Evolutionary conservation across 2,329 filamentous ascomycete species (phyloP), one percentile per base, ranked within the genome.

Genomic region (Neonectria ditissima): DNA sequence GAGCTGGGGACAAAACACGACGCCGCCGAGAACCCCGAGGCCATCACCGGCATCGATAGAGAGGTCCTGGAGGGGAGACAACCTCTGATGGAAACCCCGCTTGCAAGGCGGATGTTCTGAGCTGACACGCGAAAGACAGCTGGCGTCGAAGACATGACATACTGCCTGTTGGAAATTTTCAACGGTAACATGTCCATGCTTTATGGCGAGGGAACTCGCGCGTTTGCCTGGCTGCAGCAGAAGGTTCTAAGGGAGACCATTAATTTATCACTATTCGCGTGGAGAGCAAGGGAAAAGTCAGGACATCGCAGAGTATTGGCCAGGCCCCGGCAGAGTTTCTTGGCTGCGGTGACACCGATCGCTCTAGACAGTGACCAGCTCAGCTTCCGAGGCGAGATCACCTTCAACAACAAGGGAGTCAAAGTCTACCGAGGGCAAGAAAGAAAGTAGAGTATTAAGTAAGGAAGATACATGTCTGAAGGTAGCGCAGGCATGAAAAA

Each of bases 301-400:
- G 24, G 11, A 30, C 11, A n/a, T 30, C 26, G 26, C 16, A n/a
- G 45, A 4, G 18, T 48, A 7, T 32, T 50, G 9, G 45, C 45
- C 5, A 50, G 7, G 28, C 16, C n/a, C 45, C 26, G 6, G 26
- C 26, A 5, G 45, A 50, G 7, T 50, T 50, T 10, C 18, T 32
- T 18, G 9, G 13, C 10, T 30, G 26, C 11, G 45, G 45, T 28
- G 13, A 1, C 13, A 32, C 32, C 11, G 16, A 32, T 50, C 11
- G 16, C 13, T 7, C 30, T 20, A 11, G 13, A 32, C 7, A 1
- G 30, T n/a, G 24, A 24, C 9, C 26, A 50, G n/a, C 32, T 50
- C 45, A 14, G 45, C n/a, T 50, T 50, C 18, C 45, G 45, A 13
- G 26, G 20, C 16, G 45, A 50, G 26, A 32, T 50, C 45, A 50